Conservation (phyloP, 2,329 filamentous ascomycete genomes). For the Colletotrichum tropicale region DNA sequence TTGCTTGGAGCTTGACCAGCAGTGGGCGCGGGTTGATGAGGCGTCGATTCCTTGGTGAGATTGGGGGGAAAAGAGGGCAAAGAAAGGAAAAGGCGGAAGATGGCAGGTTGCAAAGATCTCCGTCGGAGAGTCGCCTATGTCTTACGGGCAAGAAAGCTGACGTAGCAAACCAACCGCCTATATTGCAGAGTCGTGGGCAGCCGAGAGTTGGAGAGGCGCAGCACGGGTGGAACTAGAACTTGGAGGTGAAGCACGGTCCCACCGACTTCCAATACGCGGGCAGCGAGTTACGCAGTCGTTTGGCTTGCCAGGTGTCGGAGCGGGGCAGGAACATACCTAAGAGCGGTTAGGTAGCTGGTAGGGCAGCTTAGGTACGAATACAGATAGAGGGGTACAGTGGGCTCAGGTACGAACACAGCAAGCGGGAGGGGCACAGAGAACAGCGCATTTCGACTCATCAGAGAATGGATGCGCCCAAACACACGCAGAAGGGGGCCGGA, state of each 20-base stretch:
- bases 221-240: slow-evolving; percentile 21
- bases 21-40: slow-evolving; percentile 2
- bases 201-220: slow-evolving; percentile 18
- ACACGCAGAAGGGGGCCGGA: background rate
- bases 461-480: background rate
- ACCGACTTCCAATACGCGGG: slow-evolving; percentile 12
- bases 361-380: slow-evolving; percentile 2
- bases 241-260: slow-evolving; percentile 22
- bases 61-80: background rate
- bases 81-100: background rate
- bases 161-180: slow-evolving; percentile 21
- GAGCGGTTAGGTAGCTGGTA: background rate
- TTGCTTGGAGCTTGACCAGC: slow-evolving; percentile 24
- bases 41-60: background rate
- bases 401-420: background rate
- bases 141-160: slow-evolving; percentile 21
- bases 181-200: slow-evolving; percentile 14
- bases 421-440: background rate
- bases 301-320: slow-evolving; percentile 12
- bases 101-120: slow-evolving; percentile 4
- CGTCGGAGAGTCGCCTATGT: slow-evolving; percentile 18
- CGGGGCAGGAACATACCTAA: slow-evolving; percentile 16
- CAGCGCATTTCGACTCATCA: background rate
- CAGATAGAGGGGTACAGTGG: background rate
- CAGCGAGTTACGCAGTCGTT: slow-evolving; percentile 12